Percentiles rank a stretch among this genome's conserved stretches.
Conservation (phyloP, 2,329 filamentous ascomycete genomes). For the Trichoderma cornu-damae region DNA sequence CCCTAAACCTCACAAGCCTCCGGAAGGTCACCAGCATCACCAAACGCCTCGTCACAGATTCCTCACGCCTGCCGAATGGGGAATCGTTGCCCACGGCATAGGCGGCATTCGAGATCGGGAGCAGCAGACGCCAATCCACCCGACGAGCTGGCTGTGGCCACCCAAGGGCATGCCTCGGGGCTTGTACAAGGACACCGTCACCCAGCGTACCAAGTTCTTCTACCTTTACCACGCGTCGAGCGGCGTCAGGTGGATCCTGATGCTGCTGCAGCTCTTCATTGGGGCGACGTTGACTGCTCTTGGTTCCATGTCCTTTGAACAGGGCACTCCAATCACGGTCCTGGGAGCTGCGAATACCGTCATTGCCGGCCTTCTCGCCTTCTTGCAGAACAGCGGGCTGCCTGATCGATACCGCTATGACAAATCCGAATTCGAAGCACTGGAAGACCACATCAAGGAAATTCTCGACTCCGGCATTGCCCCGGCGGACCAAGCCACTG, state of each 20-base stretch:
- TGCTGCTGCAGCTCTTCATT: slow-evolving; percentile 46
- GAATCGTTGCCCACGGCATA: slow-evolving; percentile 42
- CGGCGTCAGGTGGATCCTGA: slow-evolving; percentile 40
- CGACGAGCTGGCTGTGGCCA: slow-evolving; percentile 41
- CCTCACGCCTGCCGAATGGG: slow-evolving; percentile 42
- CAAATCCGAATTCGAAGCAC: slow-evolving; percentile 44
- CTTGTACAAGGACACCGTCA: slow-evolving; percentile 45
- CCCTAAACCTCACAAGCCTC: slow-evolving; percentile 12
- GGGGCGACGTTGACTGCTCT: slow-evolving; percentile 47
- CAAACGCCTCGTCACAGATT: slow-evolving; percentile 33
- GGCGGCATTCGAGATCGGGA: slow-evolving; percentile 45
- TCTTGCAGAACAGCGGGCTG: slow-evolving; percentile 50
- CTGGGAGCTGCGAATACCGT: slow-evolving; percentile 48
- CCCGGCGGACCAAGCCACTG: slow-evolving; percentile 38
- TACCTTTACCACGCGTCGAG: slow-evolving; percentile 42
- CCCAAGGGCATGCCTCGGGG: slow-evolving; percentile 44
- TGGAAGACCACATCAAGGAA: slow-evolving; percentile 48
- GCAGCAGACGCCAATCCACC: slow-evolving; percentile 38
- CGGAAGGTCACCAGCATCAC: slow-evolving; percentile 20
- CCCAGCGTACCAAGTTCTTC: slow-evolving; percentile 41
- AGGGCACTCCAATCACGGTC: slow-evolving; percentile 43
- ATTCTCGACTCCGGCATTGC: slow-evolving; percentile 46
- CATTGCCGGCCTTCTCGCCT: slow-evolving; percentile 45
- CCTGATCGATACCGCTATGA: slow-evolving; percentile 48
- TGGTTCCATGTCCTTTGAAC: slow-evolving; percentile 37